phyloP scores from a whole-genome alignment of 495 filamentous ascomycete genomes.

The Aspergillus incahuasiensis region DNA sequence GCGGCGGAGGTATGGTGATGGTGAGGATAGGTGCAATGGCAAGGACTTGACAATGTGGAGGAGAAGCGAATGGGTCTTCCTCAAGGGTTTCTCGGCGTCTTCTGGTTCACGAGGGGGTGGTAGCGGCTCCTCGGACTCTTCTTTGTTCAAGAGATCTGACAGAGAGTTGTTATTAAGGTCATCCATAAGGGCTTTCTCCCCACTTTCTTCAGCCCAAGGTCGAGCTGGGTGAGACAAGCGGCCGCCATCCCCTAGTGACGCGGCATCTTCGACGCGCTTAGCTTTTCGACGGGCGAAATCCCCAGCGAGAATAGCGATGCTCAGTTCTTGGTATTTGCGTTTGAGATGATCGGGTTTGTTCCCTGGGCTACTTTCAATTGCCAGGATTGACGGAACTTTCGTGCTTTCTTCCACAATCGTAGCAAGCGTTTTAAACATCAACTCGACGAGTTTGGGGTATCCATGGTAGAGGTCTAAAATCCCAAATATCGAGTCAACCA shows the following conservation, averaged over 20 bases:
- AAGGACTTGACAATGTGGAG: conserved; percentile 63
- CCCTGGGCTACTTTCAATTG: conserved; percentile 38
- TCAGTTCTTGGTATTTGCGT: conserved; percentile 29
- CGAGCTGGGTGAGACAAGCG: conserved; percentile 31
- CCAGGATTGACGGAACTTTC: conserved; percentile 54
- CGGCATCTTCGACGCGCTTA: conserved; percentile 28
- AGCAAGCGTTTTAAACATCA: conserved; percentile 75
- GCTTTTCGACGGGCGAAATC: conserved; percentile 34
- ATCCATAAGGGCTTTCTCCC: conserved; percentile 24
- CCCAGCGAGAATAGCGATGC: conserved; percentile 34
- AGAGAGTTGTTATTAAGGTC: conserved; percentile 24
- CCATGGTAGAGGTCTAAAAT: conserved; percentile 91
- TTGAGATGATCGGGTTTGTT: conserved; percentile 35
- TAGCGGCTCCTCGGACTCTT: conserved; percentile 35
- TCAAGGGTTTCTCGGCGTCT: conserved; percentile 49
- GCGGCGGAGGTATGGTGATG: conserved; percentile 70
- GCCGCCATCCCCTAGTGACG: conserved; percentile 30
- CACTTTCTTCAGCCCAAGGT: conserved; percentile 31
- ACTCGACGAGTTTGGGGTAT: conserved; percentile 79
- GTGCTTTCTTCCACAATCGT: conserved; percentile 79
- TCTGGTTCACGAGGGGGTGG: conserved; percentile 48
- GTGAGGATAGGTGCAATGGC: conserved; percentile 81
- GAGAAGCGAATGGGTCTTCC: conserved; percentile 56
- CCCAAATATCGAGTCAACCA: conserved; percentile 82
- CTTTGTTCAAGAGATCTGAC: conserved; percentile 29